Evolutionary conservation across 2,329 filamentous ascomycete genomes (phyloP), one percentile per base, ranked within the genome.

Genomic region (Didymella exigua): DNA sequence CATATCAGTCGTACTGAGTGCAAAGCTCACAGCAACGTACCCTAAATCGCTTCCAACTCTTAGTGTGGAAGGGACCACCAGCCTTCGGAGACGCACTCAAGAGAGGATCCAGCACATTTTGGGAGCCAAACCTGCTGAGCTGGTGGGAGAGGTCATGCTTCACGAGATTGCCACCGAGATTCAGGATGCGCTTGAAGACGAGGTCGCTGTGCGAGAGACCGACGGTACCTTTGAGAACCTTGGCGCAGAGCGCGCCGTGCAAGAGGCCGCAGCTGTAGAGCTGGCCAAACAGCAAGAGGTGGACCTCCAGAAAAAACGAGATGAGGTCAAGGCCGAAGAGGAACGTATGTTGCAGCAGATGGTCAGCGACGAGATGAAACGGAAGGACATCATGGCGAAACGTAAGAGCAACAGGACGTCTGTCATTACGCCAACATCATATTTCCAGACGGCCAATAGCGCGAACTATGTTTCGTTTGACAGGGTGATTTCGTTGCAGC

Each of bases 21-120:
- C 96, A 47, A 88, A 90, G 51, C 80, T 98, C 62, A 95, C 91
- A 8, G 89, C 92, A 6, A 96, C 93, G 0, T 98, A 98, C 72
- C 95, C 93, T 4, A 96, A 91, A 70, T 89, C 91, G 1, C 79
- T 86, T 1, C 93, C 93, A 1, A 78, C 91, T 10, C 77, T 96
- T 13, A 86, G 83, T 4, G 71, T 96, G 38, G 88, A 89, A 60
- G 81, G 86, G 49, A 78, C 86, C 36, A 79, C 81, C 23, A 81
- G 84, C 38, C 79, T 96, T 50, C 86, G 86, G 37, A 88, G 89
- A 64, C 86, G 84, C 48, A 90, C 89, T 1, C 82, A 84, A 54
- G 88, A 86, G 70, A 89, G 88, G 67, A 82, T 96, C 14, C 82
- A 88, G 68, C 82, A 85, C 50, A 81, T 96, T 27, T 79, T 93